Conservation (phyloP, 1,284 basidiomycete genomes). For the Puccinia hordei region DNA sequence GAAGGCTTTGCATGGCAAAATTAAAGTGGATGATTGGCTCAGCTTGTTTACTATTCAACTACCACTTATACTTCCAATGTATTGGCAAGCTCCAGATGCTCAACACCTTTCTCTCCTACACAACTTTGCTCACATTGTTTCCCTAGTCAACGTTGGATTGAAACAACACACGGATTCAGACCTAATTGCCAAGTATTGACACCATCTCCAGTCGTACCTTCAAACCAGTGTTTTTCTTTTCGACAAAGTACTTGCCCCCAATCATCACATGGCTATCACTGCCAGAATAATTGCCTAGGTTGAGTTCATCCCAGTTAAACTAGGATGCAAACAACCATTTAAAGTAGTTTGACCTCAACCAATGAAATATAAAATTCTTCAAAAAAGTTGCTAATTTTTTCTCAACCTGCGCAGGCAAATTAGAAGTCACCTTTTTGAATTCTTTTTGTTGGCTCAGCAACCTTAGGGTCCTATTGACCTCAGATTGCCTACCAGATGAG, state of each 20-base stretch:
- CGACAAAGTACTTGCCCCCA: conserved; percentile 6
- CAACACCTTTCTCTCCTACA: neutral
- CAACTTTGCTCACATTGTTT: conserved; percentile 19
- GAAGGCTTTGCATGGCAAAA: neutral
- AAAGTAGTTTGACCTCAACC: too few species aligned
- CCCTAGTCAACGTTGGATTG: neutral
- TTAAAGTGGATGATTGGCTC: conserved; percentile 1
- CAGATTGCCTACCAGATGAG: neutral
- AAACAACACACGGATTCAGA: neutral
- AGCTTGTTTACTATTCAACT: conserved; percentile 21
- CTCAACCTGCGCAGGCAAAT: neutral
- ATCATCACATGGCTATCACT: conserved; percentile 40
- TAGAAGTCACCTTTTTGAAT: neutral
- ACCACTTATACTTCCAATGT: neutral
- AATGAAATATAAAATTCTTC: neutral
- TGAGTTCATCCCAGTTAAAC: conserved; percentile 20
- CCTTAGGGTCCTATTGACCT: neutral
- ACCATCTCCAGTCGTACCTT: conserved; percentile 11
- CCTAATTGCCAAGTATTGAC: neutral
- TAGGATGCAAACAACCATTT: neutral
- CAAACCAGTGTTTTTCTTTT: neutral
- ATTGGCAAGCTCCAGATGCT: neutral
- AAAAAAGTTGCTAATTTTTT: too few species aligned
- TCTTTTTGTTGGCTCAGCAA: neutral
- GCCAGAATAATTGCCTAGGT: conserved; percentile 15